Base-by-base conservation (phyloP, 2,329 filamentous ascomycete genomes). In the Exophiala sp. region DNA sequence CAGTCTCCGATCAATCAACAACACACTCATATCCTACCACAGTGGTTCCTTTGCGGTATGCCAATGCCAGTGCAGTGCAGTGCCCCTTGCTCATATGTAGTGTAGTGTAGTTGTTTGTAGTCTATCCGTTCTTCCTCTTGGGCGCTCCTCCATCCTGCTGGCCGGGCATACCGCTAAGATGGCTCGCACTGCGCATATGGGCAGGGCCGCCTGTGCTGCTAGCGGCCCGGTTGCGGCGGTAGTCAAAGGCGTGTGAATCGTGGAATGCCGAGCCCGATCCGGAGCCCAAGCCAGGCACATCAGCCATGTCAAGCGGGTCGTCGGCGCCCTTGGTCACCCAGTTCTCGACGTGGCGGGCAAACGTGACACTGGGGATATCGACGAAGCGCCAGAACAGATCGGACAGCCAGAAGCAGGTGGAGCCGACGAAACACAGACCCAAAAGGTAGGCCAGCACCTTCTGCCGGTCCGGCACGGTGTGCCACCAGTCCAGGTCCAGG, bases 301-400 rank as follows among this genome's bases (percentile, higher is more conserved):
- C 34, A 6, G n/a, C 14, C 14, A 9, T 5, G 34, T n/a, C 5
- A 6, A 7, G 7, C 7, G 34, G 34, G 6, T 41, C 16, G n/a
- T 52, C 45, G 2, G 40, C 50, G 14, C 38, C 44, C 10, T 16
- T 24, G 13, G 50, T 52, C n/a, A 52, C 18, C 44, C 39, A 52
- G 24, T 27, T 40, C 41, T 53, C 50, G 22, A 49, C 46, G 3
- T 6, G 10, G 10, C 46, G 40, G 18, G 47, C 42, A 21, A 79
- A 72, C 41, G 67, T 70, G 8, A 78, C 68, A 61, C 72, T 69
- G 1, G 73, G 73, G 2, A 68, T 64, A 62, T 83, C 80, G 3
- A 83, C 70, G 1, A 65, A 65, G 21, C 78, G 70, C 77, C 78
- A 82, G 59, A 81, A 81, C 4, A 83, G 43, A 61, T 83, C 79